Conservation (phyloP, 345 rosid genomes). For the Nephelium lappaceum region DNA sequence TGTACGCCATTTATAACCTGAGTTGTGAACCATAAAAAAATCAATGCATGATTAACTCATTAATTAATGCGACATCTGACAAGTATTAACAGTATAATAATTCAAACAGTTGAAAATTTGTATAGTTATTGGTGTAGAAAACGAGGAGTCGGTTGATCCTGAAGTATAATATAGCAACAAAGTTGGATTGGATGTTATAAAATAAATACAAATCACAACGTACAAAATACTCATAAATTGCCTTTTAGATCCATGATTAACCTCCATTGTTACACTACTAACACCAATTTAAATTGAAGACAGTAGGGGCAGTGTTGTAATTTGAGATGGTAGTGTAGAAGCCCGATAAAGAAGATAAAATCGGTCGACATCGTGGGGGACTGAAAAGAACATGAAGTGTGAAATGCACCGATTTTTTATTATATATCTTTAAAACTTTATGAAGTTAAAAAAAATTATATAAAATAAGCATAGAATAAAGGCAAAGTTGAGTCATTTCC, state of each 20-base stretch:
- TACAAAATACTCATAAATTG: neutral
- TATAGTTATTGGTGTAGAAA: neutral
- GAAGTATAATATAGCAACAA: neutral
- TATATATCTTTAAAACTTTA: neutral
- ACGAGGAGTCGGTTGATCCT: neutral
- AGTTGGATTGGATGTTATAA: neutral
- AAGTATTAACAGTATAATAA: neutral
- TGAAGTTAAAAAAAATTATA: neutral
- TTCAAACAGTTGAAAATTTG: neutral
- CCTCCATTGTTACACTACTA: neutral
- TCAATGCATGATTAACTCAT: neutral
- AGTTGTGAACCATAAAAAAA: neutral
- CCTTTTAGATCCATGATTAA: neutral
- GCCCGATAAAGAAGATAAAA: neutral
- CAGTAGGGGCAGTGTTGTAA: neutral
- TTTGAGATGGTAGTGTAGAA: neutral
- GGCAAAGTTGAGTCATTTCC: constrained; percentile 13
- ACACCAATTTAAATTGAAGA: neutral
- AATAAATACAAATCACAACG: neutral
- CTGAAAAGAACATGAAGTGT: constrained; percentile 3
- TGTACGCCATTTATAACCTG: neutral
- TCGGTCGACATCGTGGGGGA: constrained; percentile 12
- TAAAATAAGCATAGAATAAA: neutral
- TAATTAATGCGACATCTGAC: neutral
- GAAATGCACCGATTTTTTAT: neutral